Percentiles rank a stretch among this genome's conserved stretches.
Evolutionary conservation across 2,329 filamentous ascomycete genomes (phyloP).

Genomic region (Diaporthe ampelina): DNA sequence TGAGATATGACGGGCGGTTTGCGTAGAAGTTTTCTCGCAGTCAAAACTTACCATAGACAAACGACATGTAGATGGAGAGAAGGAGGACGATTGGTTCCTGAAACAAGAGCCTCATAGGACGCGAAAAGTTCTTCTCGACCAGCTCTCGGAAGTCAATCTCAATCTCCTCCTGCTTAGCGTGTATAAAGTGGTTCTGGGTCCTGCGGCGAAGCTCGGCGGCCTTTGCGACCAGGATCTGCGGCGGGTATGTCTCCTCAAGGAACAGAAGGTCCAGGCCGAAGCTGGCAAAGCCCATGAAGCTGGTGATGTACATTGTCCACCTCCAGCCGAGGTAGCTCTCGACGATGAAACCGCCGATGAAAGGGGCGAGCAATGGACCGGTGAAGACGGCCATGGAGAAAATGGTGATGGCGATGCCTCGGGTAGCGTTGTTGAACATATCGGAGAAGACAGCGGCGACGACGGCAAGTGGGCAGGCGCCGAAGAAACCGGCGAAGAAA

Average conservation of each 20-base stretch:
- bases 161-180: constrained; percentile 80
- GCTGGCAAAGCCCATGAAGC: constrained; percentile 74
- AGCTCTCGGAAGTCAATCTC: constrained; percentile 76
- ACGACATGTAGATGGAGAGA: constrained; percentile 79
- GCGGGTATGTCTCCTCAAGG: constrained; percentile 79
- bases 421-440: constrained; percentile 76
- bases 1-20: not conserved
- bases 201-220: constrained; percentile 72
- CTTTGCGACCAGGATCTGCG: constrained; percentile 73
- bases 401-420: constrained; percentile 70
- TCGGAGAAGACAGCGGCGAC: constrained; percentile 80
- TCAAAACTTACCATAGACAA: constrained; percentile 72
- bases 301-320: constrained; percentile 77
- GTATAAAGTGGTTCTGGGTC: constrained; percentile 78
- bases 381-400: constrained; percentile 75
- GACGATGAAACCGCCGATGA: constrained; percentile 77
- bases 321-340: constrained; percentile 77
- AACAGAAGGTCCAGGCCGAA: constrained; percentile 73
- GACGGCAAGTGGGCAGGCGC: constrained; percentile 76
- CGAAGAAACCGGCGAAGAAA: constrained; percentile 81
- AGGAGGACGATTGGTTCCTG: constrained; percentile 78
- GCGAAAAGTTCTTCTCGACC: constrained; percentile 75
- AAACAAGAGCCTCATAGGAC: constrained; percentile 75
- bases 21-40: constrained; percentile 14
- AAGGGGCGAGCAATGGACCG: constrained; percentile 76